phyloP scores from a whole-genome alignment of 306 rosid genomes.

The Myrica gale region DNA sequence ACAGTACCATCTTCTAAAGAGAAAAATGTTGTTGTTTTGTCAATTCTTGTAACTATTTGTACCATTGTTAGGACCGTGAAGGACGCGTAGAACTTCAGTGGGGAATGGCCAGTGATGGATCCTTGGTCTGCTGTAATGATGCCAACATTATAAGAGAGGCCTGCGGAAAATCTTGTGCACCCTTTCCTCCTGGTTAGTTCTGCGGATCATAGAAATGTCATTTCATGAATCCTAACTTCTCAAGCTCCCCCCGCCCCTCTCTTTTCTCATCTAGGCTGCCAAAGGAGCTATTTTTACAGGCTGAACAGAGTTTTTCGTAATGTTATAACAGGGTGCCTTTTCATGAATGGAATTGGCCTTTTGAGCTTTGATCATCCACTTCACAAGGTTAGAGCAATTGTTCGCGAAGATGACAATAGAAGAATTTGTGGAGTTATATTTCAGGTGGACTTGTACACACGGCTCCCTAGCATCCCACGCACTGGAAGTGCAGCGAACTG shows the following conservation, averaged over 20 bases:
- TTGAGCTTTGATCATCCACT: constrained; percentile 61
- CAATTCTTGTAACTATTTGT: constrained; percentile 4
- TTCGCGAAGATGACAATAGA: constrained; percentile 46
- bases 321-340: constrained; percentile 51
- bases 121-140: constrained; percentile 51
- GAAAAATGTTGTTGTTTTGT: neutral
- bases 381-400: constrained; percentile 45
- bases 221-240: too few relatives aligned
- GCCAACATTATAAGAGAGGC: constrained; percentile 39
- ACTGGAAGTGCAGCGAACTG: constrained; percentile 57
- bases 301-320: neutral
- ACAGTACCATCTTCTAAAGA: too few relatives aligned
- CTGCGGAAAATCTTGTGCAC: constrained; percentile 50
- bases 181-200: constrained; percentile 57
- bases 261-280: neutral
- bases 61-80: constrained; percentile 48
- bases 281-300: neutral
- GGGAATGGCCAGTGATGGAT: constrained; percentile 60
- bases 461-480: constrained; percentile 55
- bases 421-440: constrained; percentile 45
- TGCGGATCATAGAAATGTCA: too few relatives aligned
- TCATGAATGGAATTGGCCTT: constrained; percentile 52
- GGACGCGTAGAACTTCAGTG: constrained; percentile 47
- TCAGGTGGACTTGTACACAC: constrained; percentile 54
- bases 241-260: neutral